Base-by-base conservation (phyloP, 140 eudicot species). In the Cichorium intybus region DNA sequence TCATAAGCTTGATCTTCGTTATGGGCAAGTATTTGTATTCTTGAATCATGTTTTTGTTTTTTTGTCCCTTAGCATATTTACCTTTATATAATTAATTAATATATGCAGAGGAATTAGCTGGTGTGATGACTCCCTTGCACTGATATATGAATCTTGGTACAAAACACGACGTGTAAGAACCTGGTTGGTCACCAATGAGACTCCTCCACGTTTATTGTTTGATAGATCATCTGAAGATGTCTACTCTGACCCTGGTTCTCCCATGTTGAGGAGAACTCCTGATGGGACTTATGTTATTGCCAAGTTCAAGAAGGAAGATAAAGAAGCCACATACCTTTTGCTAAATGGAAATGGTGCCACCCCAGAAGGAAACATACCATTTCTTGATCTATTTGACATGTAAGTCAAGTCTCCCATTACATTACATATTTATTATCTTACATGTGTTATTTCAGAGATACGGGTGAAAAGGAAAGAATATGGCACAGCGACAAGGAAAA, bases 231-330 rank as follows among this genome's bases (percentile, higher is more conserved):
- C 80, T 31, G 97, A 91, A 73, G 97, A 91, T 79, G 97, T 85
- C 12, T 91, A 91, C 80, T 87, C 97, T 45, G 97, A 91, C 85
- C 97, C 97, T 51, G 97, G 97, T 61, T 87, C 96, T 74, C 97
- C 97, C 26, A 87, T 91, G 97, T 67, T 76, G 60, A 77, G 97
- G 60, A 91, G 97, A 80, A 87, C 90, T 49, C 74, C 81, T 63
- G 46, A 49, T 50, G 97, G 96, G 34, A 82, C 88, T 62, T 87
- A 87, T 53, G 83, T 91, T 69, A 84, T 91, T 80, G 95, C 97
- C 20, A 91, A 80, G 79, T 34, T 91, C 34, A 82, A 76, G 77
- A 91, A 87, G 73, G 90, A 87, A 82, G 68, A 62, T 61, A 88
- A 80, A 20, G 80, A 82, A 52, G 77, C 77, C 33, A 87, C 85